Evolutionary conservation across 2,329 filamentous ascomycete genomes (phyloP).

Genomic region (Venturia pyrina): DNA sequence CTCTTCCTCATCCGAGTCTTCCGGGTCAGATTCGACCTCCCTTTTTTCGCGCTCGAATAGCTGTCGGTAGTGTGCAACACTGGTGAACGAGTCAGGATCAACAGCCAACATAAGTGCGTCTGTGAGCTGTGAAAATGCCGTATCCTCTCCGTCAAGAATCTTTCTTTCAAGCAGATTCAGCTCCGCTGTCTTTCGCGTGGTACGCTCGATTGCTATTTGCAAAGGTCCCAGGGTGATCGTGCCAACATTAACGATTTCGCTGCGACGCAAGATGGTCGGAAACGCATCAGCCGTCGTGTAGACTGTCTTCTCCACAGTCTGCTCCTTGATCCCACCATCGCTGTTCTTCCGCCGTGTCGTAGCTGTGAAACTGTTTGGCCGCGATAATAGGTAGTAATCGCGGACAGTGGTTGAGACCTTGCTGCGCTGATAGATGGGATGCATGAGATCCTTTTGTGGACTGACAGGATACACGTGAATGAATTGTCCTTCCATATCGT

Average conservation of each 20-base stretch:
- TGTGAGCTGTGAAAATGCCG: constrained; percentile 56
- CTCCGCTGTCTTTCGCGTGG: constrained; percentile 83
- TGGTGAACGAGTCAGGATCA: constrained; percentile 62
- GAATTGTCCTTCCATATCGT: constrained; percentile 85
- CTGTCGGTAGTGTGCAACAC: constrained; percentile 66
- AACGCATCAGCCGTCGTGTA: constrained; percentile 80
- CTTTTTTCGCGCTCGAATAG: constrained; percentile 40
- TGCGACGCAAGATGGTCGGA: constrained; percentile 80
- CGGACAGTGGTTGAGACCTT: constrained; percentile 71
- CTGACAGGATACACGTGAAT: constrained; percentile 72
- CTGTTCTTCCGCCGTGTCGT: constrained; percentile 61
- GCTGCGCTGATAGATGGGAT: constrained; percentile 81
- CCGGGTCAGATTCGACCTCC: constrained; percentile 26
- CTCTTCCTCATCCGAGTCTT: constrained; percentile 32
- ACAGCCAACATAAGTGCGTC: constrained; percentile 71
- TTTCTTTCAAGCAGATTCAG: constrained; percentile 67
- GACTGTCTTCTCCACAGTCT: constrained; percentile 73
- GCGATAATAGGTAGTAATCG: constrained; percentile 74
- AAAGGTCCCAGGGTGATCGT: constrained; percentile 61
- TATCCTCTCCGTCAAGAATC: constrained; percentile 61
- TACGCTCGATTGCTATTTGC: constrained; percentile 84
- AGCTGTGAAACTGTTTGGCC: constrained; percentile 69
- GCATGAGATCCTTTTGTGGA: constrained; percentile 68
- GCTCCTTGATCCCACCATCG: constrained; percentile 56
- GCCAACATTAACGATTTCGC: constrained; percentile 65